Evolutionary conservation across 2,329 filamentous ascomycete species (phyloP).

Genomic region (Colletotrichum coccodes): DNA sequence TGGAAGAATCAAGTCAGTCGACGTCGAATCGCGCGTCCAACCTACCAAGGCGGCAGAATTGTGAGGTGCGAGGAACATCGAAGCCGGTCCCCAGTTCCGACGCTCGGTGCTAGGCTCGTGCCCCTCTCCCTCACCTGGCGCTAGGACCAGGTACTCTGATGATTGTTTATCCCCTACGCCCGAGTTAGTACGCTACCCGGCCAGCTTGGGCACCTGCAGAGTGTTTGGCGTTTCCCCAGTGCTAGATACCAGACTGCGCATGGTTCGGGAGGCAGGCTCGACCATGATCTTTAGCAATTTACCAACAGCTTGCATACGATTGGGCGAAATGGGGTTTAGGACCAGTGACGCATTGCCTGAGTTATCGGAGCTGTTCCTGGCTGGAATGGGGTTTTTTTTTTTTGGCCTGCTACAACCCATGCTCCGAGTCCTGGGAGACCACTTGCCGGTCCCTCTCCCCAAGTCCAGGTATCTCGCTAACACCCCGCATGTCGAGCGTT

Average conservation of each 20-base stretch:
- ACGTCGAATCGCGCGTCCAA: background rate
- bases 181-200: constrained; percentile 11
- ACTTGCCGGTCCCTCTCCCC: no score
- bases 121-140: constrained; percentile 20
- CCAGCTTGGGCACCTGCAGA: background rate
- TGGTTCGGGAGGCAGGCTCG: background rate
- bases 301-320: background rate
- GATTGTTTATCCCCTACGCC: constrained; percentile 9
- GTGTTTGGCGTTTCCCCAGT: background rate
- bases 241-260: no score
- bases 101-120: background rate
- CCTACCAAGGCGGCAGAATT: constrained; percentile 1
- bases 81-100: constrained; percentile 13
- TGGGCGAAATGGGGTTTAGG: background rate
- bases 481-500: constrained; percentile 6
- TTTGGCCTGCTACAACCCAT: no score
- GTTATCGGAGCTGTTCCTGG: background rate
- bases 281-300: background rate
- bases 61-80: constrained; percentile 1
- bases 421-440: no score
- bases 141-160: constrained; percentile 18
- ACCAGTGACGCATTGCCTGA: background rate
- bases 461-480: constrained; percentile 8
- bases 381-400: no score
- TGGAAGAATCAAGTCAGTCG: background rate